A percentile compares a stretch with the other conserved stretches of the same genome.
These are phyloP conservation scores for Penicillium sp. DNA, from an alignment of 2,329 filamentous ascomycete species.

Conservation along the genomic window DNA sequence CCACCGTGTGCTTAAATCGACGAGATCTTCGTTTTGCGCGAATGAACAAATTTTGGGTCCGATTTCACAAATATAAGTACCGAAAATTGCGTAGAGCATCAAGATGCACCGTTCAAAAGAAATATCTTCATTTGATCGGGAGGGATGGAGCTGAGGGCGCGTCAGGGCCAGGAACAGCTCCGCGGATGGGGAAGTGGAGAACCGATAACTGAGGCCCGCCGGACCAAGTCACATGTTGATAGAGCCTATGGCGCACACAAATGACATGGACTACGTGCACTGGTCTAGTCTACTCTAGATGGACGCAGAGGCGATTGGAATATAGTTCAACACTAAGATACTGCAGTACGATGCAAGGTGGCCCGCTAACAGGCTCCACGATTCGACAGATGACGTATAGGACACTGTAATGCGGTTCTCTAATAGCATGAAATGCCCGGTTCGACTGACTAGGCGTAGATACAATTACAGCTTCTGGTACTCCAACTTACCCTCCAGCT, in stretches of 20 bases:
- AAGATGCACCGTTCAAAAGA: not conserved
- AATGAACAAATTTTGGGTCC: not conserved
- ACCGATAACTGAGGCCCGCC: not conserved
- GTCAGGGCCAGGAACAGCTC: conserved; percentile 1
- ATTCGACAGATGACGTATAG: conserved; percentile 10
- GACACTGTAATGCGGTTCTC: conserved; percentile 11
- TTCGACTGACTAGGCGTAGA: conserved; percentile 13
- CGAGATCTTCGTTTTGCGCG: conserved; percentile 1
- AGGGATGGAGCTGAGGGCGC: not conserved
- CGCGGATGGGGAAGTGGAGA: conserved; percentile 3
- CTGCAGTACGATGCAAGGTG: not conserved
- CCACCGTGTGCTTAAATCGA: conserved; percentile 5
- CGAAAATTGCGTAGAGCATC: not conserved
- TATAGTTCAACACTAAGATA: not conserved
- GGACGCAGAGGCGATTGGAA: not conserved
- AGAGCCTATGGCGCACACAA: not conserved
- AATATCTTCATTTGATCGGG: not conserved
- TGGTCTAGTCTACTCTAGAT: not conserved
- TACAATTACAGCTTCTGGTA: conserved; percentile 70
- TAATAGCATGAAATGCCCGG: conserved; percentile 12
- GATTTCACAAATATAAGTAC: not conserved
- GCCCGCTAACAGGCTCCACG: not conserved
- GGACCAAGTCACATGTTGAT: conserved; percentile 1
- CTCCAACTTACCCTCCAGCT: conserved; percentile 95
- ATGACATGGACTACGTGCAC: too few relatives aligned